Conservation (phyloP, 106 monocot genomes). For the Allium sativum region DNA sequence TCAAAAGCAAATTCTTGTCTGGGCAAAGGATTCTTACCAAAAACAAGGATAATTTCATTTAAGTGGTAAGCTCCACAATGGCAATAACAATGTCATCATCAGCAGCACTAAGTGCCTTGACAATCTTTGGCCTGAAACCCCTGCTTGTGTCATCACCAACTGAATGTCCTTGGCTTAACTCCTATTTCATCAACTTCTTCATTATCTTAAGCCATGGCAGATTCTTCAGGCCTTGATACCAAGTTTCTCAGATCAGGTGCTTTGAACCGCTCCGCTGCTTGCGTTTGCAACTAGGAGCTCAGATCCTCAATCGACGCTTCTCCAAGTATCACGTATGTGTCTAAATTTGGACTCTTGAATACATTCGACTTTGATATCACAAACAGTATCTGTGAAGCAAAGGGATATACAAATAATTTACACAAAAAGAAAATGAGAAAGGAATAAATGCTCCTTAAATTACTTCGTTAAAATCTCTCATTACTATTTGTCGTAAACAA, state of each 20-base stretch:
- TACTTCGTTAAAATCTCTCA: too few relatives aligned
- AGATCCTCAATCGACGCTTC: constrained; percentile 11
- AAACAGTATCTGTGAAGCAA: constrained; percentile 3
- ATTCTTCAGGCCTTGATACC: neutral
- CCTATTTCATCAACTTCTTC: constrained; percentile 7
- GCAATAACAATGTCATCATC: constrained; percentile 4
- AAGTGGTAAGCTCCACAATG: constrained; percentile 9
- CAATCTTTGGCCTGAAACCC: constrained; percentile 9
- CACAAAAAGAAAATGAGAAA: too few relatives aligned
- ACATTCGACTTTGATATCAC: constrained; percentile 8
- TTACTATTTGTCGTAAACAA: too few relatives aligned
- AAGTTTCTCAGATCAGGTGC: constrained; percentile 4
- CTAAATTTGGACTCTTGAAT: constrained; percentile 7
- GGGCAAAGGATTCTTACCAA: too few relatives aligned
- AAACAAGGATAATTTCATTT: too few relatives aligned
- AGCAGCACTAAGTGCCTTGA: constrained; percentile 4
- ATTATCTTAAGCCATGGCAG: constrained; percentile 1
- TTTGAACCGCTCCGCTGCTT: constrained; percentile 10
- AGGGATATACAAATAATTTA: too few relatives aligned
- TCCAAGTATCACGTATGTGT: constrained; percentile 6
- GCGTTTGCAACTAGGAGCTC: constrained; percentile 7
- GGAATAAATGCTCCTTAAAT: too few relatives aligned
- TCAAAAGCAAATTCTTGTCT: too few relatives aligned
- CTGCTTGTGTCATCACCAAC: constrained; percentile 8
- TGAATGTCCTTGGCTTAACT: constrained; percentile 6